Evolutionary conservation across 2,329 filamentous ascomycete species (phyloP).

Genomic region (Macrophomina phaseolina): DNA sequence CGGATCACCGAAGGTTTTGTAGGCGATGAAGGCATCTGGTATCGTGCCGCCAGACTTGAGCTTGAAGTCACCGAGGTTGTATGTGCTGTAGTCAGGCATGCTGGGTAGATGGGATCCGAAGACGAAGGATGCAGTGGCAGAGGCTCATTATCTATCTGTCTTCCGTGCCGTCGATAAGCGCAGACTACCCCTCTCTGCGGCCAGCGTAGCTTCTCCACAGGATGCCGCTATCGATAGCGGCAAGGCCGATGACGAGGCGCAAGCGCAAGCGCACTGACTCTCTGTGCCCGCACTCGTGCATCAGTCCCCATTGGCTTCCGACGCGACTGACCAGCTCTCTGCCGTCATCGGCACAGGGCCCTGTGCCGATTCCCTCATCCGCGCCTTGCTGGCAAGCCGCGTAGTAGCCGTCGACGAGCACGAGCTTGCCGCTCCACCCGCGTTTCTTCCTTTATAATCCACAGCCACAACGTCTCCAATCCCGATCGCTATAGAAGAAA

Average conservation of each 20-base stretch:
- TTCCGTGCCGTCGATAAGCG: constrained; percentile 7
- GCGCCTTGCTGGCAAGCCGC: constrained; percentile 16
- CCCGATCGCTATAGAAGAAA: background rate
- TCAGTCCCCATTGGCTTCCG: background rate
- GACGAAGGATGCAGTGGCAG: background rate
- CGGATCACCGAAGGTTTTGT: constrained; percentile 74
- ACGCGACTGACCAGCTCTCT: background rate
- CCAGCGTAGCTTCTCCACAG: background rate
- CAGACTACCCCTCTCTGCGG: constrained; percentile 2
- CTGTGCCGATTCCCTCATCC: constrained; percentile 17
- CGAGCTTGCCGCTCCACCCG: background rate
- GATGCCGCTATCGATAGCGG: constrained; percentile 11
- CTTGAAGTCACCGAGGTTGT: constrained; percentile 68
- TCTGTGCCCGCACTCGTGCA: background rate
- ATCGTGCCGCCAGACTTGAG: constrained; percentile 70
- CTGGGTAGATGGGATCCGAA: background rate
- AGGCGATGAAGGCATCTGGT: constrained; percentile 71
- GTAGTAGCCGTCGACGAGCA: background rate
- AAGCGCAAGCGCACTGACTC: constrained; percentile 3
- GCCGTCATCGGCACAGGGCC: constrained; percentile 8
- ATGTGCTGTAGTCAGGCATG: constrained; percentile 54
- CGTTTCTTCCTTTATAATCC: constrained; percentile 10
- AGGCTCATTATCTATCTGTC: background rate
- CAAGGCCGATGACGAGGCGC: background rate
- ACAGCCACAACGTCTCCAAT: background rate